Base-by-base conservation (phyloP, 805 yeast species). In the Zygotorulaspora florentina region DNA sequence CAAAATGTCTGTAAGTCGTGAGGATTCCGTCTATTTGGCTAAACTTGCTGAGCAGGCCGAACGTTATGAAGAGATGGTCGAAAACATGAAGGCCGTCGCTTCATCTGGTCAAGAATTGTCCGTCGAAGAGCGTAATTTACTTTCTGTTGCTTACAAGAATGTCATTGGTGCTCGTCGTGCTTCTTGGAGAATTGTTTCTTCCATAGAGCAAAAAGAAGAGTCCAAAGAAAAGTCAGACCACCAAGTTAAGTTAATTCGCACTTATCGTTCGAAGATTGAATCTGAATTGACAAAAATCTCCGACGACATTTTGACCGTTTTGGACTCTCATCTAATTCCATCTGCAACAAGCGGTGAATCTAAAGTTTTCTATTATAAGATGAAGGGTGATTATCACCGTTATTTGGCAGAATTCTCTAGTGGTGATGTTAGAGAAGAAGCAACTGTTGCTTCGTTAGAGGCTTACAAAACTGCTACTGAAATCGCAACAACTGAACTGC, bases 311-410 rank as follows among this genome's bases (percentile, higher is more conserved):
- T 76, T 93, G 64, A 75, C 83, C 35, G 96, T 91, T 52, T 80
- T 93, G 67, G 83, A 88, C 56, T 78, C 86, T 62, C 95, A 89
- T 71, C 83, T 91, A 71, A 88, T 91, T 64, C 90, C 96, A 58
- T 77, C 91, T 53, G 97, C 98, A 53, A 87, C 85, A 68, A 81
- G 96, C 56, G 97, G 97, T 64, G 99, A 93, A 75, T 89, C 96
- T 42, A 89, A 91, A 79, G 98, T 91, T 46, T 91, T 91, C 73
- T 91, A 91, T 80, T 89, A 87, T 77, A 91, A 91, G 81, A 91
- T 91, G 98, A 91, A 91, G 77, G 99, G 98, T 79, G 99, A 91
- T 72, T 91, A 91, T 79, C 96, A 90, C 78, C 96, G 99, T 78
- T 91, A 91, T 73, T 80, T 91, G 74, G 97, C 97, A 53, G 99